Base-by-base conservation (phyloP, 2,329 filamentous ascomycete species). In the Colletotrichum salicis region DNA sequence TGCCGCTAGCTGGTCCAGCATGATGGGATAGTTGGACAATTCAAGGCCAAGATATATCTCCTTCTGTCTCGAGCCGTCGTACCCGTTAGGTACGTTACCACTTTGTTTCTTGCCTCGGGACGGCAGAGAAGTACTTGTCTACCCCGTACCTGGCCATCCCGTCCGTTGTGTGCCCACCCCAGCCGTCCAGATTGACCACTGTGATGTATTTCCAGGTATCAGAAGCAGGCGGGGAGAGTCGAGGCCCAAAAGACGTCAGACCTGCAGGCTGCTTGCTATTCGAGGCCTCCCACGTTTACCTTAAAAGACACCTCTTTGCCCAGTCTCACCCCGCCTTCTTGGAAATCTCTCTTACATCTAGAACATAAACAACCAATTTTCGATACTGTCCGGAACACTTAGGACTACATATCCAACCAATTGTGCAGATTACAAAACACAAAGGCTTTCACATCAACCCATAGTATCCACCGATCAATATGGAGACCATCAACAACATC, bases 401-500 rank as follows among this genome's bases (percentile, higher is more conserved):
- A 27, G n/a, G 24, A 62, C n/a, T 51, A 22, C 10, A 54, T 52
- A 37, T 37, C n/a, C 37, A 65, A 19, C n/a, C 35, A 48, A 10
- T 19, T 48, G 7, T 4, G n/a, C 6, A 59, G 33, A 13, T 10
- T 31, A 33, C 41, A 59, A 12, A 55, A 2, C 5, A 45, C 48
- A 29, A 10, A 10, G 6, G n/a, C 41, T 19, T 8, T 24, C 52
- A 45, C 11, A 45, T 45, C 13, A 54, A 64, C 19, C 27, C n/a
- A 55, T 8, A 55, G 19, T 12, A 19, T 13, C 29, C 54, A 27
- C 31, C 33, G 84, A 29, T 45, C 54, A 84, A 31, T 57, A 93
- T 93, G 91, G 91, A 93, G 72, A 88, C 90, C 41, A 84, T 93
- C 76, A 91, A 84, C 80, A 88, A 85, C 79, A 82, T 90, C 64